Conservation (phyloP, 2,329 filamentous ascomycete species). For the Ascochyta viciae-villosae region DNA sequence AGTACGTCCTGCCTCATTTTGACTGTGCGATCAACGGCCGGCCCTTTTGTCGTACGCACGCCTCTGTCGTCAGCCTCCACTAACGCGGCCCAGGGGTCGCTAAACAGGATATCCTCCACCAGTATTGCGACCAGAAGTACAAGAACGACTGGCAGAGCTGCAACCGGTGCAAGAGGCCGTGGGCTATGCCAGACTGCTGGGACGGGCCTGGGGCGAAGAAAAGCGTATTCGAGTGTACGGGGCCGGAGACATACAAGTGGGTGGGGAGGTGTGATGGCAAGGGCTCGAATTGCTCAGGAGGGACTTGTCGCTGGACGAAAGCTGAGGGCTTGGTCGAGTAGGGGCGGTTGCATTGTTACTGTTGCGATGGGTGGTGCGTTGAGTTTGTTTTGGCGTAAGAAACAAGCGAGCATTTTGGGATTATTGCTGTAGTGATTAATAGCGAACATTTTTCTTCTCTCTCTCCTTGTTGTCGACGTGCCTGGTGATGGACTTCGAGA, state of each 20-base stretch:
- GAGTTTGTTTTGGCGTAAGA: background rate
- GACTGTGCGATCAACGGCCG: background rate
- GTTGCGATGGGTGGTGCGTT: background rate
- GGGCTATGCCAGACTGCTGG: constrained; percentile 19
- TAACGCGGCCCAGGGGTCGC: constrained; percentile 2
- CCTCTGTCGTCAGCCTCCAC: background rate
- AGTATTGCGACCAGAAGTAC: constrained; percentile 26
- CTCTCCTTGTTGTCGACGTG: background rate
- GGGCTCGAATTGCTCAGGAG: constrained; percentile 4
- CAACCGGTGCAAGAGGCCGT: constrained; percentile 23
- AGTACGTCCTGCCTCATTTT: constrained; percentile 5
- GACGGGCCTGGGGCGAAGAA: constrained; percentile 20
- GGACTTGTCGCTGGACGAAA: constrained; percentile 4
- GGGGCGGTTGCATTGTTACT: background rate
- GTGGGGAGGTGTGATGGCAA: constrained; percentile 6
- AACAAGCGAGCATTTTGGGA: background rate
- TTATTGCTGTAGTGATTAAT: background rate
- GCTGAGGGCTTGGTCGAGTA: background rate
- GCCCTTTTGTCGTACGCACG: no score
- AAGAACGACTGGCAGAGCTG: constrained; percentile 25
- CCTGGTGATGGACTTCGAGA: constrained; percentile 3
- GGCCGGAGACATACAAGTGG: constrained; percentile 15
- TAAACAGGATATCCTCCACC: constrained; percentile 25
- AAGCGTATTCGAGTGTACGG: constrained; percentile 26
- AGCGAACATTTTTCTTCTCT: background rate